A percentile compares a stretch with the other conserved stretches of the same genome.
Conservation (phyloP, 176 grass and related monocot genomes). For the Eragrostis nindensis region DNA sequence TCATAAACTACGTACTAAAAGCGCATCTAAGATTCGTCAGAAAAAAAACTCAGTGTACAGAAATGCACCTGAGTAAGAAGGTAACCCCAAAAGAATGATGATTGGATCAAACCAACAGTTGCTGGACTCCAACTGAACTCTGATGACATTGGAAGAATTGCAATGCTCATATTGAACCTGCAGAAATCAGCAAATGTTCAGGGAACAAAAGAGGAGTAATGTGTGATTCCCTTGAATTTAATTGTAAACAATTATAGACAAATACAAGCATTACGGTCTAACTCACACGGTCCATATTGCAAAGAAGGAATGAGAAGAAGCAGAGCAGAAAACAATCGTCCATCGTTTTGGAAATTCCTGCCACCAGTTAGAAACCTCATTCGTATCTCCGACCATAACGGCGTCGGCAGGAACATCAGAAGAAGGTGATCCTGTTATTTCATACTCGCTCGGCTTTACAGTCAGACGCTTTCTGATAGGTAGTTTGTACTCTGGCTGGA, state of each 20-base stretch:
- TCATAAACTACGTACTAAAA: not conserved
- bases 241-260: not conserved
- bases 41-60: not conserved
- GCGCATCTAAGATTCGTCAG: not conserved
- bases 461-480: constrained; percentile 53
- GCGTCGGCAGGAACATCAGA: constrained; percentile 58
- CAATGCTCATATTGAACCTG: constrained; percentile 99
- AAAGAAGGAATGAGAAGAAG: constrained; percentile 90
- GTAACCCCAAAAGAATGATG: constrained; percentile 99
- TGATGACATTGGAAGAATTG: constrained; percentile 91
- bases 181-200: constrained; percentile 25
- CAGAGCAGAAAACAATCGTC: constrained; percentile 79
- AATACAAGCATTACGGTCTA: not conserved
- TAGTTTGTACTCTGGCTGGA: constrained; percentile 38
- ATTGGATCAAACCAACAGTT: constrained; percentile 94
- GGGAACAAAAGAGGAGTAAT: not conserved
- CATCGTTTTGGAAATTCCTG: constrained; percentile 81
- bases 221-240: not conserved
- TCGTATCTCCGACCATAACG: constrained; percentile 48
- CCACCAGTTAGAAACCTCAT: constrained; percentile 66
- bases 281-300: constrained; percentile 98
- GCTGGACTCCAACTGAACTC: constrained; percentile 87
- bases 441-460: constrained; percentile 76
- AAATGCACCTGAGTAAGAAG: constrained; percentile 87
- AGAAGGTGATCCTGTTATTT: constrained; percentile 54